Percentiles rank a stretch among this genome's conserved stretches.
Conservation (phyloP, 768 basidiomycete species). For the Phlebiopsis gigantea region DNA sequence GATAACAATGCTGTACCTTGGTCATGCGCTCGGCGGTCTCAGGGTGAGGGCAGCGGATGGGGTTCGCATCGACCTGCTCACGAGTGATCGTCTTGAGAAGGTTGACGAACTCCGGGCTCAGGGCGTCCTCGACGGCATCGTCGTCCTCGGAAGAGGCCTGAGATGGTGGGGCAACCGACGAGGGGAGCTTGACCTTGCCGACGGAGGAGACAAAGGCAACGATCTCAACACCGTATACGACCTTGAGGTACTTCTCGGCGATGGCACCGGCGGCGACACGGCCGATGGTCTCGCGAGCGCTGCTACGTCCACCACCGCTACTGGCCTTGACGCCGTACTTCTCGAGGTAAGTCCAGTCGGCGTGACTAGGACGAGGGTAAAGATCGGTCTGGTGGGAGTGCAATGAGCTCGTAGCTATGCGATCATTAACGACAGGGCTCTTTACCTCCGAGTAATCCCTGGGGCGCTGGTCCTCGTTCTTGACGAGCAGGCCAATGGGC, state of each 20-base stretch:
- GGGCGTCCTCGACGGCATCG: conserved; percentile 58
- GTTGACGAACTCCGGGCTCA: conserved; percentile 78
- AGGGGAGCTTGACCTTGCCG: conserved; percentile 83
- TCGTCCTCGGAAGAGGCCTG: conserved; percentile 42
- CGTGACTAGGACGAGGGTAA: conserved; percentile 95
- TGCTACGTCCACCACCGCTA: conserved; percentile 92
- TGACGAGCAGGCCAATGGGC: conserved; percentile 93
- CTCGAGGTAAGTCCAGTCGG: conserved; percentile 95
- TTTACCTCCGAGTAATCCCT: conserved; percentile 86
- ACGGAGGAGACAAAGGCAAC: conserved; percentile 97
- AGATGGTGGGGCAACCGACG: conserved; percentile 37
- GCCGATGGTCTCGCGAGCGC: conserved; percentile 95
- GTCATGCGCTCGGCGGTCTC: conserved; percentile 91
- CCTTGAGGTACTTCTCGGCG: conserved; percentile 90
- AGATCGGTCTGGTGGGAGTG: conserved; percentile 63
- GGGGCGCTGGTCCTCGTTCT: conserved; percentile 96
- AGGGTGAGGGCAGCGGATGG: conserved; percentile 85
- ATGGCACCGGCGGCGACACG: conserved; percentile 98
- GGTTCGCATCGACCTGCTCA: conserved; percentile 81
- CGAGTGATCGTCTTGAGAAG: conserved; percentile 78
- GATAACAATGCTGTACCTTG: conserved; percentile 43
- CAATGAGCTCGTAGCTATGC: neutral
- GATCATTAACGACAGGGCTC: neutral
- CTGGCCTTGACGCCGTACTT: conserved; percentile 98
- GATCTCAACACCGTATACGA: conserved; percentile 86